A percentile compares a stretch with the other conserved stretches of the same genome.
These are phyloP conservation scores for Neurospora tetrasperma DNA, from an alignment of 495 filamentous ascomycete species.

Conservation along the genomic window DNA sequence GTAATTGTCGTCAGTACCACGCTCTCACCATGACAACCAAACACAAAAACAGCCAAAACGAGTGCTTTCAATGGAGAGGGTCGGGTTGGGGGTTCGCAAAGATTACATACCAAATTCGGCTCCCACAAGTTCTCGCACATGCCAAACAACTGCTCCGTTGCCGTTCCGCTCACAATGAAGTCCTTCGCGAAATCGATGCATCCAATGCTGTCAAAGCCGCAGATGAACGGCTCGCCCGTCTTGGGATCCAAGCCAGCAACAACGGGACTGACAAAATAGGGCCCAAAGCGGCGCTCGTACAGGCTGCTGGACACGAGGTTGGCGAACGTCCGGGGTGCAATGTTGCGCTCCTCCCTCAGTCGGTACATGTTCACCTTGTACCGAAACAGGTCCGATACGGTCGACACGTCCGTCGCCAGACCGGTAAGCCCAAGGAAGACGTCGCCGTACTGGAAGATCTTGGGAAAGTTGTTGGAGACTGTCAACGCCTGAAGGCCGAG, in stretches of 20 bases:
- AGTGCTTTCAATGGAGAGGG: not conserved
- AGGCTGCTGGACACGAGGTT: conserved; percentile 84
- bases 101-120: conserved; percentile 68
- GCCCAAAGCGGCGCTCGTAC: conserved; percentile 93
- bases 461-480: conserved; percentile 98
- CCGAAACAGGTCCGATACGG: conserved; percentile 93
- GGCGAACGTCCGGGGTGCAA: conserved; percentile 87
- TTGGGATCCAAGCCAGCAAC: conserved; percentile 89
- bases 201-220: conserved; percentile 97
- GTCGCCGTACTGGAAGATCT: conserved; percentile 95
- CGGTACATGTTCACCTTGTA: conserved; percentile 99
- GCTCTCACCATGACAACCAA: not conserved
- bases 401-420: conserved; percentile 88
- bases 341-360: conserved; percentile 90
- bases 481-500: conserved; percentile 94
- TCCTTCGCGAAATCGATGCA: conserved; percentile 99
- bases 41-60: not conserved
- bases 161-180: conserved; percentile 95
- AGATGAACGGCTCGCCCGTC: conserved; percentile 90
- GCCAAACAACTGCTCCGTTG: conserved; percentile 93
- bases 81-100: not conserved
- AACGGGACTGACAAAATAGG: conserved; percentile 90
- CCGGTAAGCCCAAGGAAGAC: conserved; percentile 96
- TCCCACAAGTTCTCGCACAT: conserved; percentile 99
- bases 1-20: not conserved